These are phyloP conservation scores for Phycomyces blakesleeanus DNA, from an alignment of 192 early-diverging fungal species.

Conservation along the genomic window DNA sequence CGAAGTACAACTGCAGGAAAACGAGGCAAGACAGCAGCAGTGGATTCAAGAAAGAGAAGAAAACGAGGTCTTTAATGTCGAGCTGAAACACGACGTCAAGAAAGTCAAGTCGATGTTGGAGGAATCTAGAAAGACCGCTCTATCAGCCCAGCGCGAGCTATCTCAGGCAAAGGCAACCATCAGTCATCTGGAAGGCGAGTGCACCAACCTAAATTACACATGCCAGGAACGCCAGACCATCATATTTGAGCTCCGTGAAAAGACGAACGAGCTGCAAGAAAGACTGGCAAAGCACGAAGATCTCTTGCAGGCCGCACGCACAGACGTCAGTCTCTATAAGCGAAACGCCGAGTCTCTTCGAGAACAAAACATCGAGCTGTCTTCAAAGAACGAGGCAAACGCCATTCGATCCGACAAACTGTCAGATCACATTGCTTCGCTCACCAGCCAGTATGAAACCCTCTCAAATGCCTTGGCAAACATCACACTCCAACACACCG, in stretches of 20 bases:
- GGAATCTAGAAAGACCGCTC: not conserved
- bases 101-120: not conserved
- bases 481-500: not conserved
- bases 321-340: not conserved
- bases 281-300: not conserved
- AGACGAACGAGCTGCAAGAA: not conserved
- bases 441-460: not conserved
- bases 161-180: not conserved
- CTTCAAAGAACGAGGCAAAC: not conserved
- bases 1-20: not conserved
- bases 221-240: not conserved
- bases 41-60: not conserved
- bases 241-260: not conserved
- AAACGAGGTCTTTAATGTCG: not conserved
- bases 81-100: not conserved
- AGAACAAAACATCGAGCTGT: not conserved
- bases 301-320: not conserved
- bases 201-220: not conserved
- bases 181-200: not conserved
- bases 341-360: not conserved
- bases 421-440: not conserved
- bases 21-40: not conserved
- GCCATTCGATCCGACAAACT: not conserved
- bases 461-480: not conserved
- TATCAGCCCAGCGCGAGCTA: not conserved